phyloP scores from a whole-genome alignment of 2,329 filamentous ascomycete genomes.

The Thelonectria rubi region DNA sequence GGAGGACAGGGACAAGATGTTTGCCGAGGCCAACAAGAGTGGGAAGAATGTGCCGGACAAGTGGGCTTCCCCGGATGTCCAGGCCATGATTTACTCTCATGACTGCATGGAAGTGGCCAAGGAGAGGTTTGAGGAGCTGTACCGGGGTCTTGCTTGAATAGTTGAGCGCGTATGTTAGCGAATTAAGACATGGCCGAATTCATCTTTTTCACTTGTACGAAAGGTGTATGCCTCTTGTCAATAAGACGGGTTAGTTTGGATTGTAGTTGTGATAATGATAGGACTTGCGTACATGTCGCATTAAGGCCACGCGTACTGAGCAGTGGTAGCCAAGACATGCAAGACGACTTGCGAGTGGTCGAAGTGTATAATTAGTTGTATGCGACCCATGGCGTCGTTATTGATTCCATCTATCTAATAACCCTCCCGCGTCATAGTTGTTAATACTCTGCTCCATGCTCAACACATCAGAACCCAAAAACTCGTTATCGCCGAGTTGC shows the following conservation, averaged over 20 bases:
- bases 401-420: constrained; percentile 7
- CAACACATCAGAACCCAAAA: constrained; percentile 11
- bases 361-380: not conserved
- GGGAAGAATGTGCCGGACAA: constrained; percentile 67
- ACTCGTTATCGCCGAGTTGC: constrained; percentile 21
- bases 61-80: constrained; percentile 75
- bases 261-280: no score
- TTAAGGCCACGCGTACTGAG: no score
- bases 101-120: constrained; percentile 65
- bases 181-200: constrained; percentile 31
- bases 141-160: constrained; percentile 6
- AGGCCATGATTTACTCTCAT: constrained; percentile 70
- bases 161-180: not conserved
- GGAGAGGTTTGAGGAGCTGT: constrained; percentile 62
- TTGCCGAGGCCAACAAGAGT: constrained; percentile 60
- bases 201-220: constrained; percentile 15
- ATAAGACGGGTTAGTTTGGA: no score
- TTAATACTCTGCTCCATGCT: constrained; percentile 23
- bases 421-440: constrained; percentile 7
- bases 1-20: constrained; percentile 64
- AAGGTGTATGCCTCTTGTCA: no score
- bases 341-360: not conserved
- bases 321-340: no score
- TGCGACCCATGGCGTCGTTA: not conserved
- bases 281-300: no score